These are phyloP conservation scores for Histomonas meleagridis DNA, from an alignment of 208 protist species.

Conservation along the genomic window DNA sequence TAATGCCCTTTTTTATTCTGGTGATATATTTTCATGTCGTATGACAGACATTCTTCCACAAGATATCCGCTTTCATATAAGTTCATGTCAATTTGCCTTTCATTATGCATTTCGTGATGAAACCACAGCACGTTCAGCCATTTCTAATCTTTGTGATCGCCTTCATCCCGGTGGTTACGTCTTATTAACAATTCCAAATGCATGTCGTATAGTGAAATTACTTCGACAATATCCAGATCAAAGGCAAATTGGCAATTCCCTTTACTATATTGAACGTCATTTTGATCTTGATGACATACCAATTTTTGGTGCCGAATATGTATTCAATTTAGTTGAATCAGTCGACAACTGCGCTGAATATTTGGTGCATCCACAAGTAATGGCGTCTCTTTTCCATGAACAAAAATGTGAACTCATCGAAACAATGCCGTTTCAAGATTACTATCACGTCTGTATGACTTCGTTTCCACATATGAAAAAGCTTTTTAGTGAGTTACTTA, in stretches of 20 bases:
- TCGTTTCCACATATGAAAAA: background rate
- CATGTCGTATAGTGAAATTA: background rate
- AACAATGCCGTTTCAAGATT: background rate
- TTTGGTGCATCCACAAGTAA: background rate
- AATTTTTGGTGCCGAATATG: background rate
- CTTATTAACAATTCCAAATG: background rate
- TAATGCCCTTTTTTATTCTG: background rate
- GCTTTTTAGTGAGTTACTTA: background rate
- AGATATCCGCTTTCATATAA: background rate
- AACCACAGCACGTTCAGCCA: background rate
- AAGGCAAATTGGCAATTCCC: background rate
- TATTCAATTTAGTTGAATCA: background rate
- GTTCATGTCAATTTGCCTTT: slow-evolving; percentile 13
- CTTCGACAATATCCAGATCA: background rate
- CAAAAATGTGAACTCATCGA: background rate
- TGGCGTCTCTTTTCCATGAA: background rate
- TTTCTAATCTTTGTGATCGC: background rate
- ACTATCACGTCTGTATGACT: background rate
- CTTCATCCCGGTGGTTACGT: background rate
- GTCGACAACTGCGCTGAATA: background rate
- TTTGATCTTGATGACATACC: slow-evolving; percentile 13
- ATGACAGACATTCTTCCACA: background rate
- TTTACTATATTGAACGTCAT: background rate
- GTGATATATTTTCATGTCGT: background rate
- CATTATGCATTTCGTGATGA: background rate